Conservation (phyloP, 257 asterid genomes). For the Jaltomata sinuosa region DNA sequence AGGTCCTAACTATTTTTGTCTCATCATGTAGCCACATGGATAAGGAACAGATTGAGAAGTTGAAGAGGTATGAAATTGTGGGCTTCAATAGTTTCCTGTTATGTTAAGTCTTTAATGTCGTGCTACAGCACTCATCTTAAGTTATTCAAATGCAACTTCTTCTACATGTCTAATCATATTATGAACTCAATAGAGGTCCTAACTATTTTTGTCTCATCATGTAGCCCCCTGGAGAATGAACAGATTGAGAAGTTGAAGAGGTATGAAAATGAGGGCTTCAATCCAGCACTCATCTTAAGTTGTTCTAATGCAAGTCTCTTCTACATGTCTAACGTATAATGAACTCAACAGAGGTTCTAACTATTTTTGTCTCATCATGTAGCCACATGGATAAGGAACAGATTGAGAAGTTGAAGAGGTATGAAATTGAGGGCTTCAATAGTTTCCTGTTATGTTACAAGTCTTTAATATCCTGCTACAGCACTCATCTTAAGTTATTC, state of each 20-base stretch:
- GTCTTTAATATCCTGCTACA: background rate
- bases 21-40: background rate
- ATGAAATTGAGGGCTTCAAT: slow-evolving; percentile 35
- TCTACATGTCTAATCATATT: background rate
- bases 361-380: background rate
- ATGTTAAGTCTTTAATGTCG: background rate
- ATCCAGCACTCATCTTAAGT: background rate
- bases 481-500: background rate
- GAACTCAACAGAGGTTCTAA: background rate
- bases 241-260: slow-evolving; percentile 41
- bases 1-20: background rate
- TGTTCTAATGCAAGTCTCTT: background rate
- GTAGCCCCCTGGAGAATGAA: background rate
- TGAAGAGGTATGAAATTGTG: slow-evolving; percentile 53
- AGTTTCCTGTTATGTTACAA: background rate
- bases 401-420: slow-evolving; percentile 42
- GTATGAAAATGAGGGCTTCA: background rate
- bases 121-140: background rate
- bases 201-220: background rate
- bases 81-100: background rate
- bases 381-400: background rate
- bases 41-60: slow-evolving; percentile 30
- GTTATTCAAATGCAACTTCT: background rate
- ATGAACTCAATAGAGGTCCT: background rate
- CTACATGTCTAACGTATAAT: background rate